A percentile compares a stretch with the other conserved stretches of the same genome.
Evolutionary conservation across 345 rosid species (phyloP).

Genomic region (Nephelium lappaceum): DNA sequence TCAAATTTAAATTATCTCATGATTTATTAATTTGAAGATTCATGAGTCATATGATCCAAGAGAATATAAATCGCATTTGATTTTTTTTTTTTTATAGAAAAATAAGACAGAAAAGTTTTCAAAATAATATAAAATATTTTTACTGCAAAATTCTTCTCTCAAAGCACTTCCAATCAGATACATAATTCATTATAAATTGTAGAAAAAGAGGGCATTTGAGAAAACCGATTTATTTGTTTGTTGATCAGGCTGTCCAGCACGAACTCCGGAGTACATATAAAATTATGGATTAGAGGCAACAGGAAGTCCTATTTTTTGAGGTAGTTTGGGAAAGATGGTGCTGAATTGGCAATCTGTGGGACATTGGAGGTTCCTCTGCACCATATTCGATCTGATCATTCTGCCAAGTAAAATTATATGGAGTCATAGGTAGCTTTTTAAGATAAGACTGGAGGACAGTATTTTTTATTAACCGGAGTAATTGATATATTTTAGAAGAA

Average conservation of each 20-base stretch:
- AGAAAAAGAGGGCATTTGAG: constrained; percentile 45
- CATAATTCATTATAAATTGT: too few relatives aligned
- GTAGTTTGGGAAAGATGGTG: constrained; percentile 42
- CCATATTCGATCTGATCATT: constrained; percentile 74
- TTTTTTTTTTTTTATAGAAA: too few relatives aligned
- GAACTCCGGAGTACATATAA: constrained; percentile 28
- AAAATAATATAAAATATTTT: too few relatives aligned
- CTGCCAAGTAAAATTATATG: constrained; percentile 31
- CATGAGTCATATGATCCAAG: too few relatives aligned
- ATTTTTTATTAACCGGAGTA: too few relatives aligned
- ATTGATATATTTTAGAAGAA: too few relatives aligned
- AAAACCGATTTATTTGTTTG: constrained; percentile 52
- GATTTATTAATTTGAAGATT: not conserved
- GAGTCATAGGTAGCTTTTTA: not conserved
- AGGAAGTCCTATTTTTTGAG: constrained; percentile 27
- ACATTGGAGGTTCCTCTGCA: constrained; percentile 57
- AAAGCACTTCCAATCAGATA: not conserved
- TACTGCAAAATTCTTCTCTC: not conserved
- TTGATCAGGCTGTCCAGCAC: constrained; percentile 43
- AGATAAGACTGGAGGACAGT: not conserved
- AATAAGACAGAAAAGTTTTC: too few relatives aligned
- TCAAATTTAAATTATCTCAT: not conserved
- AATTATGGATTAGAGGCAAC: constrained; percentile 39
- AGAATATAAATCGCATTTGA: too few relatives aligned
- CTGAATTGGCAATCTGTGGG: constrained; percentile 50